Evolutionary conservation across 352 stramenopile genomes (phyloP).

Genomic region (Plasmopara halstedii): DNA sequence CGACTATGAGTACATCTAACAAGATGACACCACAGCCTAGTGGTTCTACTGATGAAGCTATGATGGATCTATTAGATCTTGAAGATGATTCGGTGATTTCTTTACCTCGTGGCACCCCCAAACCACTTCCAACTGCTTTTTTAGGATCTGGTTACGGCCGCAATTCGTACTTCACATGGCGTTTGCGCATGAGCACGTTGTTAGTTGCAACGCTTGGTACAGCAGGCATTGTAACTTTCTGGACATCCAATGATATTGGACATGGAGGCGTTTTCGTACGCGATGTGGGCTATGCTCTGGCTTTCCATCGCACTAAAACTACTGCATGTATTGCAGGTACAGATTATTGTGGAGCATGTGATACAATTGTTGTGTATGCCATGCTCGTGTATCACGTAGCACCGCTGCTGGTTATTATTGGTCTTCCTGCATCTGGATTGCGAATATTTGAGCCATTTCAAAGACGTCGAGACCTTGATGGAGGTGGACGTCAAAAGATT

Average conservation of each 20-base stretch:
- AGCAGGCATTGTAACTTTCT: constrained; percentile 42
- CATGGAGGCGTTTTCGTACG: constrained; percentile 45
- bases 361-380: constrained; percentile 54
- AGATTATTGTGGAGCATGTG: constrained; percentile 45
- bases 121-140: constrained; percentile 33
- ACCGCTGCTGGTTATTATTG: constrained; percentile 51
- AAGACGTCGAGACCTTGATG: constrained; percentile 16
- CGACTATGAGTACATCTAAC: constrained; percentile 7
- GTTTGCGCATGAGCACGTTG: constrained; percentile 41
- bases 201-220: constrained; percentile 33
- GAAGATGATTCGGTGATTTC: constrained; percentile 10
- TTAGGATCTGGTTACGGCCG: constrained; percentile 40
- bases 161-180: constrained; percentile 80
- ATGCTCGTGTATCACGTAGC: constrained; percentile 63
- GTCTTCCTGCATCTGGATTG: constrained; percentile 49
- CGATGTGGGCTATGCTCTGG: constrained; percentile 28
- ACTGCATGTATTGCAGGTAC: constrained; percentile 14
- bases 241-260: constrained; percentile 22
- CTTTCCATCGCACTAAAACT: constrained; percentile 34
- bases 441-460: constrained; percentile 68
- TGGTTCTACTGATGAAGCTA: constrained; percentile 13
- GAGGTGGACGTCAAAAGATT: constrained; percentile 44
- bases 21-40: constrained; percentile 21
- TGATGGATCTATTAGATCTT: constrained; percentile 14
- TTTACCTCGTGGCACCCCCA: constrained; percentile 24